phyloP scores from a whole-genome alignment of 352 stramenopile species.

The Globisporangium mamillatum region DNA sequence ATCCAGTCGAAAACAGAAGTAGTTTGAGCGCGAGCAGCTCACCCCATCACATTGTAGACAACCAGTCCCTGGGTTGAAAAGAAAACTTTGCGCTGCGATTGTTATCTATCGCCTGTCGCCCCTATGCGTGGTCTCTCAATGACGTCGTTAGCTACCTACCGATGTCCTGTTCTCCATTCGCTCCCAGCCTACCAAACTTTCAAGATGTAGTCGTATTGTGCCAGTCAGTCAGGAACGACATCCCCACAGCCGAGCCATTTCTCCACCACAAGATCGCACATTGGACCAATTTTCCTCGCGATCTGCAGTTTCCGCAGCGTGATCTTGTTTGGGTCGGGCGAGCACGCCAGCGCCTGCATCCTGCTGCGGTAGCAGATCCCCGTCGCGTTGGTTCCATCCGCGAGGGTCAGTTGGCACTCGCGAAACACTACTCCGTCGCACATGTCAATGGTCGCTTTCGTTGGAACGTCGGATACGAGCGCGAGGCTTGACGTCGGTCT shows the following conservation, averaged over 20 bases:
- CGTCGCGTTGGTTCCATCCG: neutral
- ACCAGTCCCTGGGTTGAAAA: too few species aligned
- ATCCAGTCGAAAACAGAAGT: too few species aligned
- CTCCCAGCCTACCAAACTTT: too few species aligned
- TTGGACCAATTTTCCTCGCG: neutral
- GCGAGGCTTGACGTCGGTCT: neutral
- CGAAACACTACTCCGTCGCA: slow-evolving; percentile 27
- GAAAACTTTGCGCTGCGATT: too few species aligned
- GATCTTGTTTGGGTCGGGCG: slow-evolving; percentile 26
- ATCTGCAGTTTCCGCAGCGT: slow-evolving; percentile 21
- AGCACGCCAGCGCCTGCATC: slow-evolving; percentile 34
- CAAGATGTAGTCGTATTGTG: neutral
- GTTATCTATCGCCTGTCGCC: too few species aligned
- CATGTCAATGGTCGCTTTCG: slow-evolving; percentile 21
- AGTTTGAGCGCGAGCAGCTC: too few species aligned
- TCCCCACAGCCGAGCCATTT: slow-evolving; percentile 13
- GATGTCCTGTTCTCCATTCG: too few species aligned
- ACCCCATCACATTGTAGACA: too few species aligned
- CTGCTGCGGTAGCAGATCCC: slow-evolving; percentile 38
- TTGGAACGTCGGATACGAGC: slow-evolving; percentile 20
- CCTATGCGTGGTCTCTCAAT: too few species aligned
- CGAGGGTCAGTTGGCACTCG: slow-evolving; percentile 17
- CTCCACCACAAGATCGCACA: slow-evolving; percentile 5
- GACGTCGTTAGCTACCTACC: too few species aligned
- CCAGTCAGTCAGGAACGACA: neutral